phyloP scores from a whole-genome alignment of 805 yeast species.

The Yarrowia phangngaensis region DNA sequence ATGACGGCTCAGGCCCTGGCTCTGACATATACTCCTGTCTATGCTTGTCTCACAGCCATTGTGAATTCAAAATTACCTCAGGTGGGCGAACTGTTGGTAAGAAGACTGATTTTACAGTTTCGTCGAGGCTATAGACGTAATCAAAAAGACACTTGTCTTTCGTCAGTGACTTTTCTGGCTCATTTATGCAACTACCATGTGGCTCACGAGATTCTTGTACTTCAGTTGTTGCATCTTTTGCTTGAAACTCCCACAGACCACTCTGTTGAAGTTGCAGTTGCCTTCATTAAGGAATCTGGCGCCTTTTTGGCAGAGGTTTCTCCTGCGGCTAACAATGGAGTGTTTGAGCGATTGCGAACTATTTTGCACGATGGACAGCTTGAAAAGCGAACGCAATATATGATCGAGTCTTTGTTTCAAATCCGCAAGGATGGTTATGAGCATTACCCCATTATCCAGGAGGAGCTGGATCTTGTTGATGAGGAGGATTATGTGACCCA shows the following conservation, averaged over 20 bases:
- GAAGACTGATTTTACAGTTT: conserved; percentile 57
- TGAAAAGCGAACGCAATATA: conserved; percentile 44
- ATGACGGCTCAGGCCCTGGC: conserved; percentile 52
- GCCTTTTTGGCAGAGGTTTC: conserved; percentile 46
- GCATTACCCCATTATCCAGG: conserved; percentile 43
- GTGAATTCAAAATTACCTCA: conserved; percentile 66
- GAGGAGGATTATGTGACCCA: conserved; percentile 61
- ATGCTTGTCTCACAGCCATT: conserved; percentile 56
- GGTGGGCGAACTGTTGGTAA: conserved; percentile 55
- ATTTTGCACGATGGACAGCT: conserved; percentile 55
- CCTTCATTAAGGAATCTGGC: conserved; percentile 53
- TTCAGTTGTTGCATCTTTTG: conserved; percentile 52
- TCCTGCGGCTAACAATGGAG: conserved; percentile 45
- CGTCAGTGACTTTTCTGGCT: conserved; percentile 51
- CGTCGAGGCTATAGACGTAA: conserved; percentile 50
- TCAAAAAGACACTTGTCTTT: conserved; percentile 45
- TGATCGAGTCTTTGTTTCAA: conserved; percentile 52
- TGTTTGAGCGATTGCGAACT: conserved; percentile 58
- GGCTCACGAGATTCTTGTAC: conserved; percentile 49
- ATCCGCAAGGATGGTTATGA: conserved; percentile 47
- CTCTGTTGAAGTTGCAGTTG: conserved; percentile 53
- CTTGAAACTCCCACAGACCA: conserved; percentile 50
- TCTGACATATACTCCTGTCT: conserved; percentile 45
- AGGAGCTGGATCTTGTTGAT: conserved; percentile 56
- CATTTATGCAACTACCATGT: conserved; percentile 63